Percentiles rank a stretch among this genome's conserved stretches.
Evolutionary conservation across 495 filamentous ascomycete genomes (phyloP).

Genomic region (Penicillium waksmanii): DNA sequence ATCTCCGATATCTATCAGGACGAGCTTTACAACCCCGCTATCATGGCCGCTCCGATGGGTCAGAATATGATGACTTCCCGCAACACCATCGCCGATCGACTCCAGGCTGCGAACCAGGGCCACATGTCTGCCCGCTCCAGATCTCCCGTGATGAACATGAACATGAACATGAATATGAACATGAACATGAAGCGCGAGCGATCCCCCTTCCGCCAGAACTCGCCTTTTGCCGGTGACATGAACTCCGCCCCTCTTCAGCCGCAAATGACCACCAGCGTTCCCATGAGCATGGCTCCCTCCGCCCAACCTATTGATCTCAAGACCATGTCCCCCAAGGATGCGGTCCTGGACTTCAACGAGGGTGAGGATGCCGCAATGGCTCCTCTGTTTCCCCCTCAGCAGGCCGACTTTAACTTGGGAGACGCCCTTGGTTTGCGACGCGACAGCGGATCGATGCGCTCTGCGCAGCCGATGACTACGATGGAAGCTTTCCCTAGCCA

Average conservation of each 20-base stretch:
- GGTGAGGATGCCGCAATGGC: constrained; percentile 67
- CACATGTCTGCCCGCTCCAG: constrained; percentile 65
- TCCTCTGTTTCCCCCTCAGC: constrained; percentile 63
- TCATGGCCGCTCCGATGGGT: constrained; percentile 53
- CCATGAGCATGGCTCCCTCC: constrained; percentile 35
- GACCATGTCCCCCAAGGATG: constrained; percentile 97
- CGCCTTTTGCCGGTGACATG: constrained; percentile 60
- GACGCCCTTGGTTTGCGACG: constrained; percentile 44
- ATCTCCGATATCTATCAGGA: constrained; percentile 85
- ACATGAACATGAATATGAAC: too few species aligned
- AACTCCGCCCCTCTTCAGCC: constrained; percentile 32
- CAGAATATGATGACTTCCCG: constrained; percentile 55
- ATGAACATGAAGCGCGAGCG: constrained; percentile 61
- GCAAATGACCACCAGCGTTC: constrained; percentile 45
- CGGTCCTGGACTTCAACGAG: constrained; percentile 81
- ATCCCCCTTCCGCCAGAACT: constrained; percentile 82
- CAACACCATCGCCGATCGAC: constrained; percentile 69
- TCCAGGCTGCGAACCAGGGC: constrained; percentile 77
- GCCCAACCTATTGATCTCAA: constrained; percentile 55
- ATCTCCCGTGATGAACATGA: constrained; percentile 45
- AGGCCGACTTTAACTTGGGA: constrained; percentile 45
- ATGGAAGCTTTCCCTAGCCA: constrained; percentile 49
- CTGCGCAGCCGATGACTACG: constrained; percentile 41
- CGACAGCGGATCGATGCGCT: constrained; percentile 51
- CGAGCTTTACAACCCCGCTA: constrained; percentile 76